Percentiles rank a stretch among this genome's conserved stretches.
Evolutionary conservation across 805 yeast species (phyloP).

Genomic region (Candida patagonica): DNA sequence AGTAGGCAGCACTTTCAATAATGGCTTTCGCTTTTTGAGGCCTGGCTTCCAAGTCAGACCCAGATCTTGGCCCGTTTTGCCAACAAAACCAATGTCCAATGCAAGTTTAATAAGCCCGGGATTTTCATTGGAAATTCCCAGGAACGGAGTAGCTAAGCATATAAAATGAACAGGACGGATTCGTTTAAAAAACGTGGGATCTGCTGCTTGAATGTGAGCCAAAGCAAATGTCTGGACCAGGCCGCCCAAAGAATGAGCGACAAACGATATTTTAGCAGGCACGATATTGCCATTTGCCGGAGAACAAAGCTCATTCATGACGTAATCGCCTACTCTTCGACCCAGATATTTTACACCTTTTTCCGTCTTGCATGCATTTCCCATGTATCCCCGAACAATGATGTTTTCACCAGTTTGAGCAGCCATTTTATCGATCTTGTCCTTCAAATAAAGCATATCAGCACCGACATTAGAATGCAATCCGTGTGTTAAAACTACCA

Average conservation of each 20-base stretch:
- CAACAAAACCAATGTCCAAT: conserved; percentile 80
- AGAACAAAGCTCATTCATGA: conserved; percentile 46
- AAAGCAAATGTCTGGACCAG: conserved; percentile 84
- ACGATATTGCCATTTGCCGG: conserved; percentile 20
- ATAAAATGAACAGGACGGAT: conserved; percentile 71
- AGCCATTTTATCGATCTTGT: conserved; percentile 52
- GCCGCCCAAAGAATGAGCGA: conserved; percentile 94
- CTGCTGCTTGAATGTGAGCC: conserved; percentile 54
- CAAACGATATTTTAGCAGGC: conserved; percentile 59
- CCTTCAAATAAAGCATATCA: conserved; percentile 83
- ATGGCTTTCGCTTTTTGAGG: conserved; percentile 39
- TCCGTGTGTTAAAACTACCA: conserved; percentile 86
- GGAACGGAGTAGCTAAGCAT: conserved; percentile 76
- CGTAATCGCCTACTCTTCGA: conserved; percentile 63
- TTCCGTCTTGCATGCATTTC: conserved; percentile 82
- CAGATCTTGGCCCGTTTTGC: conserved; percentile 85
- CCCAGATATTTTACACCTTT: conserved; percentile 83
- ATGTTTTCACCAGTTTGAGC: conserved; percentile 46
- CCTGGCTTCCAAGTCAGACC: conserved; percentile 45
- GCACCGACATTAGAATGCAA: conserved; percentile 83
- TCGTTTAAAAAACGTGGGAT: conserved; percentile 57
- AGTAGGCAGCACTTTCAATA: conserved; percentile 66
- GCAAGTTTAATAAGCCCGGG: conserved; percentile 80
- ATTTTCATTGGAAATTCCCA: conserved; percentile 82
- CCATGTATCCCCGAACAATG: conserved; percentile 73